phyloP scores from a whole-genome alignment of 768 basidiomycete species.

The Coprinopsis sp. region DNA sequence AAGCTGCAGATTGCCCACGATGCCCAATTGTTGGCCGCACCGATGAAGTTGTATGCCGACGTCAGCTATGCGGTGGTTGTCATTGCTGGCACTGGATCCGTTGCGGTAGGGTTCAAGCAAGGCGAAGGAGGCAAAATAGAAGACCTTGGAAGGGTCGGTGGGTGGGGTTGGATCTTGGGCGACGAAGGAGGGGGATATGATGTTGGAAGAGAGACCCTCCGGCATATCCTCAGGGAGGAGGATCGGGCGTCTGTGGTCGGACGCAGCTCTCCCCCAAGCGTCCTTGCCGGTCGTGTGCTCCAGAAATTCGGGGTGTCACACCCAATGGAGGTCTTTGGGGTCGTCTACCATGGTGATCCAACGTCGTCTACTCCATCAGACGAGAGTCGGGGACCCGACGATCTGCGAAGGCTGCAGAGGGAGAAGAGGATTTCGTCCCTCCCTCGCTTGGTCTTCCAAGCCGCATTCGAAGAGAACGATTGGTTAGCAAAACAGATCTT shows the following conservation, averaged over 20 bases:
- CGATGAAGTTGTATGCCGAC: constrained; percentile 58
- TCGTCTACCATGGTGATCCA: constrained; percentile 62
- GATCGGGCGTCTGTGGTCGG: constrained; percentile 45
- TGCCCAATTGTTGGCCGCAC: constrained; percentile 78
- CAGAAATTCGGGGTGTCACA: constrained; percentile 50
- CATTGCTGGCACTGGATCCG: constrained; percentile 81
- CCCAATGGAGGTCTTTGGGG: constrained; percentile 60
- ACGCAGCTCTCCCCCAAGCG: constrained; percentile 25
- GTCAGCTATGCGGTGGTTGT: constrained; percentile 62
- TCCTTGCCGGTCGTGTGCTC: constrained; percentile 45
- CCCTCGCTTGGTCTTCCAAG: constrained; percentile 70
- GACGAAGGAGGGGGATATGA: constrained; percentile 83
- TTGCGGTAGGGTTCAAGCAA: constrained; percentile 60
- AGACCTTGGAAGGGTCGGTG: constrained; percentile 68
- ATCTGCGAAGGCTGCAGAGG: constrained; percentile 35
- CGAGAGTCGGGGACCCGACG: constrained; percentile 11
- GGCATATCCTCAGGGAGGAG: constrained; percentile 56
- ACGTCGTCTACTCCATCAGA: constrained; percentile 15
- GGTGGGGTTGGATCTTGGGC: constrained; percentile 83
- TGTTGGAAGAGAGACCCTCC: constrained; percentile 71
- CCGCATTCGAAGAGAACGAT: constrained; percentile 68
- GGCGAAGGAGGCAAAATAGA: constrained; percentile 34
- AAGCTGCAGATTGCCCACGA: constrained; percentile 71
- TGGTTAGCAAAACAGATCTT: constrained; percentile 61
- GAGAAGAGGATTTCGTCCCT: constrained; percentile 76